phyloP scores from a whole-genome alignment of 306 rosid genomes.

The Betula pendula region DNA sequence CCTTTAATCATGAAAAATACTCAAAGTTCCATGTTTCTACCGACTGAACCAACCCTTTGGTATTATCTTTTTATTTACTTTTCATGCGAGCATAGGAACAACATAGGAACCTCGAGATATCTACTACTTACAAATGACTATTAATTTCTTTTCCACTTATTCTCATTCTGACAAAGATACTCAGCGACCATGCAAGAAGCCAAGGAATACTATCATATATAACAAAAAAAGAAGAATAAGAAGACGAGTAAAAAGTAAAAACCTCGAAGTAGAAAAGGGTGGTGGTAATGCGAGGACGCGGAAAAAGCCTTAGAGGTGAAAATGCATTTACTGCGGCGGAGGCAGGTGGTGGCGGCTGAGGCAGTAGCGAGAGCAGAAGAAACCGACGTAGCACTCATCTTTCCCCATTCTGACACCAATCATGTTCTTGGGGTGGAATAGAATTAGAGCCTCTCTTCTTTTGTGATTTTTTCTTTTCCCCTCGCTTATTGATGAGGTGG shows the following conservation, averaged over 20 bases:
- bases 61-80: no score
- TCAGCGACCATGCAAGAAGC: neutral
- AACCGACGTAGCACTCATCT: constrained; percentile 59
- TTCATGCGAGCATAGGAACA: no score
- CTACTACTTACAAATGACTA: no score
- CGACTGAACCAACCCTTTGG: no score
- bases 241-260: neutral
- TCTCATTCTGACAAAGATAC: no score
- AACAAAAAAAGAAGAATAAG: neutral
- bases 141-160: no score
- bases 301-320: constrained; percentile 24
- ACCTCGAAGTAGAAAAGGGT: constrained; percentile 55
- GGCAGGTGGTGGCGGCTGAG: constrained; percentile 20
- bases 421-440: constrained; percentile 38
- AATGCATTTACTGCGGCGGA: constrained; percentile 25
- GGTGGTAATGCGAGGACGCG: constrained; percentile 26
- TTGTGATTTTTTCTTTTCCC: neutral
- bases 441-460: constrained; percentile 40
- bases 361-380: constrained; percentile 51
- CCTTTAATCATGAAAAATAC: no score
- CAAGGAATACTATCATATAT: neutral
- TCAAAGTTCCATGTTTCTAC: no score
- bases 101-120: no score
- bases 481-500: constrained; percentile 44
- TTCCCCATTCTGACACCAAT: constrained; percentile 52